Conservation (phyloP, 2,329 filamentous ascomycete species). For the Scedosporium minutisporum region DNA sequence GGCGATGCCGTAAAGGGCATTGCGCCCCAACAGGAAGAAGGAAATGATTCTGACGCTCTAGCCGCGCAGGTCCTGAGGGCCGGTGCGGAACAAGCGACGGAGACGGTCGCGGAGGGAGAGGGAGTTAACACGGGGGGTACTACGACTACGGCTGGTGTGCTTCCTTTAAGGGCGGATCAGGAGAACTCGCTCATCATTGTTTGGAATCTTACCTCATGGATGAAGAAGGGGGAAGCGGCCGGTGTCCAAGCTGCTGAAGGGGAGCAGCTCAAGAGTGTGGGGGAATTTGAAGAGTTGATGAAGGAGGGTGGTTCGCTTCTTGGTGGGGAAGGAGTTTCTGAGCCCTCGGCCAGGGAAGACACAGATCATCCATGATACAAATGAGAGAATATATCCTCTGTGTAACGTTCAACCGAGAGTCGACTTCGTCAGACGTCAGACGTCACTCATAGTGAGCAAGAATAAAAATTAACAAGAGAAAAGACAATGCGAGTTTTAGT, state of each 20-base stretch:
- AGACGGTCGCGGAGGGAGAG: constrained; percentile 9
- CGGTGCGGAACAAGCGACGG: constrained; percentile 1
- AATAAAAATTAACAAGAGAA: neutral
- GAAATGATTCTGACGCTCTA: constrained; percentile 8
- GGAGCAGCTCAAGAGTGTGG: constrained; percentile 27
- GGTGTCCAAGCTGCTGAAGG: constrained; percentile 13
- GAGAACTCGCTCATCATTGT: constrained; percentile 54
- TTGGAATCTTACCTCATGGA: constrained; percentile 39
- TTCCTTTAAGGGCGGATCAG: constrained; percentile 35
- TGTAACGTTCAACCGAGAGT: too few relatives aligned
- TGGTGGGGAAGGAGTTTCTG: neutral
- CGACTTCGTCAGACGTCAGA: too few relatives aligned
- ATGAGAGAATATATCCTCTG: neutral
- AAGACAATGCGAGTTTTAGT: neutral
- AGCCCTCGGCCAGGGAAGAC: neutral
- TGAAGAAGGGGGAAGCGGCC: neutral
- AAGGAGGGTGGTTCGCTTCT: constrained; percentile 36
- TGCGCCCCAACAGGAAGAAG: constrained; percentile 9
- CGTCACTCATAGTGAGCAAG: neutral
- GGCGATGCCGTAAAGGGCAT: constrained; percentile 38
- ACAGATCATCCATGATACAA: neutral
- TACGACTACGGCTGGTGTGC: constrained; percentile 19
- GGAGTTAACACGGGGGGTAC: constrained; percentile 22
- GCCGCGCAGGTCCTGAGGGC: constrained; percentile 13
- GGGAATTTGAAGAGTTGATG: constrained; percentile 38